A percentile compares a stretch with the other conserved stretches of the same genome.
phyloP scores from a whole-genome alignment of 495 filamentous ascomycete species.

The Trichoderma asperelloides region DNA sequence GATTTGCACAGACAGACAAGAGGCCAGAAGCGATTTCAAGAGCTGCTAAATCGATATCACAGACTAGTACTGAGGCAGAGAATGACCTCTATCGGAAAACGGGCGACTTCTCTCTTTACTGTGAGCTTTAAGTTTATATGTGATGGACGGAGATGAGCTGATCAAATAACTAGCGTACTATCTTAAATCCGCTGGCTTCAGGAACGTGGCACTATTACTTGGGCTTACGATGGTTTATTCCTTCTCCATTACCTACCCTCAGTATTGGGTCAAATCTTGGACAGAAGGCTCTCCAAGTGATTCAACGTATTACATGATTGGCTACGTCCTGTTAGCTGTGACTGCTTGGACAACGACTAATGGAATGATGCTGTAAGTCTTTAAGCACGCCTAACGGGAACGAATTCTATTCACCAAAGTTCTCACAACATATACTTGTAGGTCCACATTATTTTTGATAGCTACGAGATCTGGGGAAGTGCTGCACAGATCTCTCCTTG shows the following conservation, averaged over 20 bases:
- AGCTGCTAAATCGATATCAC: neutral
- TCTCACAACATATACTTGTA: neutral
- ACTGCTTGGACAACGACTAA: constrained; percentile 18
- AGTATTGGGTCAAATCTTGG: constrained; percentile 34
- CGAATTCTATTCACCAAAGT: neutral
- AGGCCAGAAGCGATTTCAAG: neutral
- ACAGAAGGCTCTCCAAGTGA: constrained; percentile 17
- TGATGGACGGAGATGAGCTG: neutral
- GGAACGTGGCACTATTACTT: constrained; percentile 34
- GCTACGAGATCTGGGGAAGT: constrained; percentile 10
- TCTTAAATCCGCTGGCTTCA: constrained; percentile 39
- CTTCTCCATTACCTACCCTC: constrained; percentile 29
- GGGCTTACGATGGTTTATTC: constrained; percentile 20
- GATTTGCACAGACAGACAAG: neutral
- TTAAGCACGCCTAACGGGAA: neutral
- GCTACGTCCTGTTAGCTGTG: constrained; percentile 21
- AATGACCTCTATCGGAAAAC: constrained; percentile 11
- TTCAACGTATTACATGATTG: constrained; percentile 20
- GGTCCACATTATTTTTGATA: neutral
- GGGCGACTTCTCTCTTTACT: constrained; percentile 21
- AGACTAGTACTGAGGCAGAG: neutral
- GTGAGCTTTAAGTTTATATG: constrained; percentile 9
- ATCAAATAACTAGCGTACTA: constrained; percentile 40
- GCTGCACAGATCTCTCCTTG: constrained; percentile 17
- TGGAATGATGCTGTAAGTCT: neutral